Conservation (phyloP, 108 stramenopile genomes). For the Stephanodiscus triporus region DNA sequence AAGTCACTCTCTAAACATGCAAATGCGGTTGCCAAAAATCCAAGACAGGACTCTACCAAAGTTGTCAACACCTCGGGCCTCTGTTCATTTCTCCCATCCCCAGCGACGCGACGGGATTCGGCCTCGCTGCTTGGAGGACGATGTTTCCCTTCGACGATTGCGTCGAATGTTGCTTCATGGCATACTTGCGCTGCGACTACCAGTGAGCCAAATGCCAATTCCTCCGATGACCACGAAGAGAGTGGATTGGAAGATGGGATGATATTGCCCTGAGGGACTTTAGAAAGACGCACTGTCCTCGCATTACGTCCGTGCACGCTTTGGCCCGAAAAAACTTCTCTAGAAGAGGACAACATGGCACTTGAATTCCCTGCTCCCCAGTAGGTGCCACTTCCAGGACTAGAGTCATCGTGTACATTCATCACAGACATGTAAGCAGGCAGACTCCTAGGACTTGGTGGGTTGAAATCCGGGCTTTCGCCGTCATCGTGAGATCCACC, state of each 20-base stretch:
- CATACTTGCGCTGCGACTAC: conserved; percentile 35
- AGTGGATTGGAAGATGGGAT: not conserved
- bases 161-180: conserved; percentile 7
- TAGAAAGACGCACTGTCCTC: conserved; percentile 30
- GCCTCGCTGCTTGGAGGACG: not conserved
- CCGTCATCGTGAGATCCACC: not conserved
- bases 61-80: conserved; percentile 8
- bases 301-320: conserved; percentile 46
- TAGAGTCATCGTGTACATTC: conserved; percentile 31
- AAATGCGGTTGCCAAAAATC: conserved; percentile 40
- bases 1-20: conserved; percentile 51
- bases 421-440: conserved; percentile 45
- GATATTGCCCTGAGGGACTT: not conserved
- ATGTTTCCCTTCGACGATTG: conserved; percentile 2
- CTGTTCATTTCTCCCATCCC: not conserved
- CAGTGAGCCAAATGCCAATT: conserved; percentile 24
- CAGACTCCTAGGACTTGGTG: conserved; percentile 47
- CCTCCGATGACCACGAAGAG: conserved; percentile 31
- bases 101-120: conserved; percentile 9
- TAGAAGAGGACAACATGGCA: not conserved
- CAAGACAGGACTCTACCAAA: conserved; percentile 43
- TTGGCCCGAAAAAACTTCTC: conserved; percentile 29
- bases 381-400: not conserved
- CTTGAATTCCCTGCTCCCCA: conserved; percentile 10
- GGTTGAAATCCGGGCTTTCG: conserved; percentile 33